Evolutionary conservation across 2,329 filamentous ascomycete species (phyloP).

Genomic region (Aspergillus fumigatiaffinis): DNA sequence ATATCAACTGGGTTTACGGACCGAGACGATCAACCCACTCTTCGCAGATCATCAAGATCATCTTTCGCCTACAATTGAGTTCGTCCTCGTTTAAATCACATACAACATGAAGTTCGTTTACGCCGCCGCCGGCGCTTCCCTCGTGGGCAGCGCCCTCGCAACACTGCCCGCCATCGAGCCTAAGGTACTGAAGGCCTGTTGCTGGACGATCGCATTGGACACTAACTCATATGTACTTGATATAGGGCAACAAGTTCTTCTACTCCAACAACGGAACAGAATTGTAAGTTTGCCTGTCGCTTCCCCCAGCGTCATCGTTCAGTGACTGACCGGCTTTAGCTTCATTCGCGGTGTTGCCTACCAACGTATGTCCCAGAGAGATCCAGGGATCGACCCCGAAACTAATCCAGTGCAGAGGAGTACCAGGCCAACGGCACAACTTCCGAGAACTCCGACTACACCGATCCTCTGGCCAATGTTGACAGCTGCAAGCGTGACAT

Average conservation of each 20-base stretch:
- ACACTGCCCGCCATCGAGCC: constrained; percentile 54
- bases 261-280: constrained; percentile 74
- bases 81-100: background rate
- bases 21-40: constrained; percentile 7
- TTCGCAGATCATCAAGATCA: background rate
- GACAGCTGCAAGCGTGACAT: constrained; percentile 77
- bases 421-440: constrained; percentile 47
- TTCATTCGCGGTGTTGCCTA: constrained; percentile 94
- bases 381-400: background rate
- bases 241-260: constrained; percentile 79
- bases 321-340: constrained; percentile 31
- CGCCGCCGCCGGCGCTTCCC: constrained; percentile 48
- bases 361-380: constrained; percentile 54
- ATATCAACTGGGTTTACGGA: constrained; percentile 2
- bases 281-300: constrained; percentile 49
- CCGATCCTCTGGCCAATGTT: constrained; percentile 75
- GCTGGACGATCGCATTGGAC: constrained; percentile 1
- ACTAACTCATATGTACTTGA: background rate
- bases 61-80: background rate
- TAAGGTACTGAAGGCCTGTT: constrained; percentile 53
- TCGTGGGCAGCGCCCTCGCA: constrained; percentile 49
- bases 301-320: background rate
- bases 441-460: constrained; percentile 53
- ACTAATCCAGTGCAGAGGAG: constrained; percentile 21
- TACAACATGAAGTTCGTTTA: constrained; percentile 54